These are phyloP conservation scores for Tillandsia leiboldiana DNA, from an alignment of 176 grass and related monocot genomes.

Conservation along the genomic window DNA sequence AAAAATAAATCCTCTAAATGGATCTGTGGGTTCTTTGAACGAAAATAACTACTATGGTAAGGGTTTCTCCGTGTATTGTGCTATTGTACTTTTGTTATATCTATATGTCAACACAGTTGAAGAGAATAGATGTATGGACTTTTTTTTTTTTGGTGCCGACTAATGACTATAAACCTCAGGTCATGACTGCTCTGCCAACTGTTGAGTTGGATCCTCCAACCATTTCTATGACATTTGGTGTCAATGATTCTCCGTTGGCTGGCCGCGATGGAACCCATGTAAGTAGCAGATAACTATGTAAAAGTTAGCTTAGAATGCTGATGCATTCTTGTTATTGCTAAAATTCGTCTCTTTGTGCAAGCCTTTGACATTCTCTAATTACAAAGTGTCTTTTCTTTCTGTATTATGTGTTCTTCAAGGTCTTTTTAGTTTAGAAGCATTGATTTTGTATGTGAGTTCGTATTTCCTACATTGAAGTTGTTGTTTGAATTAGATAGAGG, in stretches of 20 bases:
- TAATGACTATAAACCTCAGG: constrained; percentile 38
- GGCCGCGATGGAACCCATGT: constrained; percentile 92
- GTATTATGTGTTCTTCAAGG: background rate
- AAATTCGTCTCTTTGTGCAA: background rate
- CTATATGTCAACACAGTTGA: background rate
- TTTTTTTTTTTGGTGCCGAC: background rate
- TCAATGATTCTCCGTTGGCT: constrained; percentile 89
- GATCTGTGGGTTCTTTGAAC: background rate
- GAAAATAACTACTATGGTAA: background rate
- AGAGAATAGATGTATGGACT: background rate
- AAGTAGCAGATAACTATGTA: constrained; percentile 29
- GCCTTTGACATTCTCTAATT: background rate
- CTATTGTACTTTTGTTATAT: no score
- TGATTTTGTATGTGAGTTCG: background rate
- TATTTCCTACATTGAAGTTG: no score
- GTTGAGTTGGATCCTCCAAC: constrained; percentile 94
- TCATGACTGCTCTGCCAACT: constrained; percentile 81
- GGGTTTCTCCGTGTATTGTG: no score
- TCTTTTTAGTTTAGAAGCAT: background rate
- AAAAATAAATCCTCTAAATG: no score
- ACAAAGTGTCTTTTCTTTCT: background rate
- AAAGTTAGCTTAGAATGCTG: no score
- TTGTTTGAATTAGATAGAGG: no score
- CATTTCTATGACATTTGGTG: constrained; percentile 99
- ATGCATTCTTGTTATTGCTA: background rate